A percentile compares a stretch with the other conserved stretches of the same genome.
Evolutionary conservation across 176 grass and related monocot species (phyloP).

Genomic region (Typha latifolia): DNA sequence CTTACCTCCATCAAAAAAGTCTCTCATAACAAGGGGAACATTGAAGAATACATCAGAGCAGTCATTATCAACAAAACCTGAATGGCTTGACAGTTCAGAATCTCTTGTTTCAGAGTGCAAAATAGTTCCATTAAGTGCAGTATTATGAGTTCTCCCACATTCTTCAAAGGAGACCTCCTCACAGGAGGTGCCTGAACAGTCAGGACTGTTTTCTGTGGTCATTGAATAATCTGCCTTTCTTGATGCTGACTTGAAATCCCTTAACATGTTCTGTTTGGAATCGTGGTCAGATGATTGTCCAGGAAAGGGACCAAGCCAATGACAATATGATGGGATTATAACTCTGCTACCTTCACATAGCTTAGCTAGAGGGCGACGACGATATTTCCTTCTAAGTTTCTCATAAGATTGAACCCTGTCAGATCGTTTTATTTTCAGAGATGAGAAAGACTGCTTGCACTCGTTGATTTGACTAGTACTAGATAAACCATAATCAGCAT

Average conservation of each 20-base stretch:
- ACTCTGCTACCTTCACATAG: slow-evolving; percentile 55
- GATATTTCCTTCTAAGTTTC: slow-evolving; percentile 74
- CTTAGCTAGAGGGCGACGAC: slow-evolving; percentile 45
- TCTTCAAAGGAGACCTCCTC: slow-evolving; percentile 43
- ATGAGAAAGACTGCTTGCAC: slow-evolving; percentile 40
- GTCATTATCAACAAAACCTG: slow-evolving; percentile 40
- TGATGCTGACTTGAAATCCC: slow-evolving; percentile 23
- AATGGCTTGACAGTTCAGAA: slow-evolving; percentile 18
- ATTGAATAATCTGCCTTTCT: slow-evolving; percentile 22
- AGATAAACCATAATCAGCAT: slow-evolving; percentile 38
- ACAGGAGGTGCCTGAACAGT: slow-evolving; percentile 66
- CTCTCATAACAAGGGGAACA: slow-evolving; percentile 39
- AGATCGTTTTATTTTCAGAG: slow-evolving; percentile 64
- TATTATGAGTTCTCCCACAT: slow-evolving; percentile 27
- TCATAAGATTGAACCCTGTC: slow-evolving; percentile 66
- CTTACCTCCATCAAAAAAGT: slow-evolving; percentile 54
- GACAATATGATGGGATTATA: slow-evolving; percentile 63
- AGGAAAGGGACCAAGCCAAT: slow-evolving; percentile 30
- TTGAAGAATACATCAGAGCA: slow-evolving; percentile 50
- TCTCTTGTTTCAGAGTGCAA: slow-evolving; percentile 30
- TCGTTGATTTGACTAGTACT: slow-evolving; percentile 27
- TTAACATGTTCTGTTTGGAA: slow-evolving; percentile 21
- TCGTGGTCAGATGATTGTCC: slow-evolving; percentile 32
- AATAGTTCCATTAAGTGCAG: slow-evolving; percentile 23
- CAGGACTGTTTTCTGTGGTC: slow-evolving; percentile 26